Evolutionary conservation across 2,329 filamentous ascomycete genomes (phyloP).

Genomic region (Leptographium wingfieldii): DNA sequence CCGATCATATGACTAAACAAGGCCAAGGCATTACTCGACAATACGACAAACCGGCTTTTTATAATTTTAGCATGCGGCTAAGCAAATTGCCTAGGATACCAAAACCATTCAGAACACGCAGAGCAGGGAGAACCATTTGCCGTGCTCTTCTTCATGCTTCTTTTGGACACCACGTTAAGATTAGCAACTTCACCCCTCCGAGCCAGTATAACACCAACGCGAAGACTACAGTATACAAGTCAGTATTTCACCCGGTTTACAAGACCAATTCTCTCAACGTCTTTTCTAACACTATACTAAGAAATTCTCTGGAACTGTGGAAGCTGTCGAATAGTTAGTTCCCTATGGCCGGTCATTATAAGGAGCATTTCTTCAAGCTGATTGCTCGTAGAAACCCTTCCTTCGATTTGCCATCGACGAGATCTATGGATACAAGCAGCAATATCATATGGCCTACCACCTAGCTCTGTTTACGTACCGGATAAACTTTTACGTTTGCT

Average conservation of each 20-base stretch:
- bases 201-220: neutral
- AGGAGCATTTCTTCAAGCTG: neutral
- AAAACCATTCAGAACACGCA: neutral
- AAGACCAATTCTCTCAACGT: neutral
- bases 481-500: conserved; percentile 1
- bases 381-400: neutral
- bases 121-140: neutral
- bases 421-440: neutral
- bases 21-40: neutral
- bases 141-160: neutral
- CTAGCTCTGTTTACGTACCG: neutral
- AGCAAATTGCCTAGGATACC: neutral
- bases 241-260: neutral
- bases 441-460: neutral
- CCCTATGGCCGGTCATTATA: neutral
- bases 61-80: conserved; percentile 4
- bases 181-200: neutral
- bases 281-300: neutral
- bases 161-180: conserved; percentile 1
- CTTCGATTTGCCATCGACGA: neutral
- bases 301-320: neutral
- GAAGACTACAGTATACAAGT: neutral
- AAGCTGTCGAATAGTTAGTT: neutral
- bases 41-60: neutral
- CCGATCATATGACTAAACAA: neutral